Base-by-base conservation (phyloP, 345 rosid genomes). In the Populus tremula region DNA sequence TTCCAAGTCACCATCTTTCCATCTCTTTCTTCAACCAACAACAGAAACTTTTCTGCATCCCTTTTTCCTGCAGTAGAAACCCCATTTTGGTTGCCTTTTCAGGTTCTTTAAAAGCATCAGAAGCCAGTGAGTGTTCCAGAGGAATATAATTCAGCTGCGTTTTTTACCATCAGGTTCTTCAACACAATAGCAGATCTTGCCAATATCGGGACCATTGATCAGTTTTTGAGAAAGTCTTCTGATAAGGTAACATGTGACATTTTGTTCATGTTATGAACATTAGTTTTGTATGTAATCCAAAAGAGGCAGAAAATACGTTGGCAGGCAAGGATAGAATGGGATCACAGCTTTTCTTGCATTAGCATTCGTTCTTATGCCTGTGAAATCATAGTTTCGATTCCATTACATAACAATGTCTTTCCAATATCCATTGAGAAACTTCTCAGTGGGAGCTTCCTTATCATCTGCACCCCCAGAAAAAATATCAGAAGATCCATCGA, bases 401-500 rank as follows among this genome's bases (percentile, higher is more conserved):
- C 67, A 21, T 13, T 50, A 0, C 8, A 10, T 41, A 56, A 33
- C 59, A 66, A 66, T 72, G 77, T 67, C 81, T 43, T 39, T 67
- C 20, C 73, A 64, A 56, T 67, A 72, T 67, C 68, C 73, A 18
- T 45, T 73, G 61, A 79, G 82, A 74, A 62, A 73, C 62, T 59
- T 61, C 49, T 79, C 82, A 10, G 20, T 67, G 41, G 77, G 73
- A 10, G 49, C 65, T 61, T 69, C 62, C 49, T 45, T 61, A 7
- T 2, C 73, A 16, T 82, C 83, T 5, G 70, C 81, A 7, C 77
- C 75, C 59, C 83, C 76, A 6, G 93, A 90, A 17, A 91, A 84
- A 82, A 73, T 86, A 81, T 77, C 90, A 25, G 91, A 89, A 4
- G 90, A 83, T 61, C 86, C 91, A 9, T 72, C 81, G 20, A 85